A percentile compares a stretch with the other conserved stretches of the same genome.
Conservation (phyloP, 1,139 yeast genomes). For the Blastobotrys proliferans region DNA sequence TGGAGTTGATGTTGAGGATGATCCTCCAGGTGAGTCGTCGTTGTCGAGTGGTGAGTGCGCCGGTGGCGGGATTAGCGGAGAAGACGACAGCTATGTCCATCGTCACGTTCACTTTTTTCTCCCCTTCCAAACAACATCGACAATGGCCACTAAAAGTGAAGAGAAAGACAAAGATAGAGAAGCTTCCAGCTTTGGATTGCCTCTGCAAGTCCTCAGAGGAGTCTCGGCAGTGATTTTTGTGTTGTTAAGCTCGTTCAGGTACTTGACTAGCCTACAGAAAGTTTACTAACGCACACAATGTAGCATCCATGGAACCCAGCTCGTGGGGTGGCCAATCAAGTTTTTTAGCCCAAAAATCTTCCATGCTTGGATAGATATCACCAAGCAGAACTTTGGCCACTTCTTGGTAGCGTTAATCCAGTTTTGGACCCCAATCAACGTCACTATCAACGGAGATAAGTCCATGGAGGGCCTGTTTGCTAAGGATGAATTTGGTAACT, state of each 20-base stretch:
- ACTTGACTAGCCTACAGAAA: constrained; percentile 2
- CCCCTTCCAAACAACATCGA: not conserved
- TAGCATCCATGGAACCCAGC: constrained; percentile 3
- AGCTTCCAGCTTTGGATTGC: constrained; percentile 6
- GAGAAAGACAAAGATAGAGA: not conserved
- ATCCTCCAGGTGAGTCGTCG: no score
- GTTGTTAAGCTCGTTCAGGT: constrained; percentile 16
- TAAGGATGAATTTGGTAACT: constrained; percentile 23
- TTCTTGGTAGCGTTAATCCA: constrained; percentile 32
- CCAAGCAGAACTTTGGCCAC: constrained; percentile 38
- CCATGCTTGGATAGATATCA: constrained; percentile 34
- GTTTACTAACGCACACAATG: not conserved
- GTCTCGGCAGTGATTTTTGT: constrained; percentile 15
- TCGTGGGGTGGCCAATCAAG: constrained; percentile 31
- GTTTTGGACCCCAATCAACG: constrained; percentile 33
- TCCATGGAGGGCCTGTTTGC: constrained; percentile 29
- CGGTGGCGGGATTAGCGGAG: no score
- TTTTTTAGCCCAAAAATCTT: constrained; percentile 25
- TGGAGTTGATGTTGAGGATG: no score
- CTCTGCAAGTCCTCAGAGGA: constrained; percentile 16
- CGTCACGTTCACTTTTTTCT: not conserved
- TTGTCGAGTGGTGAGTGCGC: no score
- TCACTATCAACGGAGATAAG: constrained; percentile 34
- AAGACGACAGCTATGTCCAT: not conserved
- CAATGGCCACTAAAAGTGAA: not conserved